A percentile compares a stretch with the other conserved stretches of the same genome.
Conservation (phyloP, 2,329 filamentous ascomycete genomes). For the Talaromyces sp. region DNA sequence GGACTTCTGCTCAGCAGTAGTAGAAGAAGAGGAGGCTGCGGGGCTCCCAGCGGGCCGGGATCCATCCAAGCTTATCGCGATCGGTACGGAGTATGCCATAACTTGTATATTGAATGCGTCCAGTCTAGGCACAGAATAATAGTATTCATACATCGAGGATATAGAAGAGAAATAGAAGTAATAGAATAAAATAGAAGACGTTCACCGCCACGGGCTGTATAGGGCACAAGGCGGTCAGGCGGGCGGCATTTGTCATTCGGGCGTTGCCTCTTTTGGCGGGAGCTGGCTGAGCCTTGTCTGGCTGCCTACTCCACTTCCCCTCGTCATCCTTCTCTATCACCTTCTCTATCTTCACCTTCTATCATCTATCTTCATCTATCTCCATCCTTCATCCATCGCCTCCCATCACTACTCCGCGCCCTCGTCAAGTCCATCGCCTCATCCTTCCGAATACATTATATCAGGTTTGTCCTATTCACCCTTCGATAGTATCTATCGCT, state of each 20-base stretch:
- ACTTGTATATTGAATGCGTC: neutral
- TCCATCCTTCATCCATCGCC: neutral
- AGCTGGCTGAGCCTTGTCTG: constrained; percentile 11
- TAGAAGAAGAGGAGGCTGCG: neutral
- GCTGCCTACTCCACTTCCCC: constrained; percentile 18
- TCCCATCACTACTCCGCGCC: neutral
- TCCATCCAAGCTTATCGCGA: neutral
- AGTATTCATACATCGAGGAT: neutral
- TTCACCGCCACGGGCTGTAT: constrained; percentile 1
- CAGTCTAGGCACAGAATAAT: neutral
- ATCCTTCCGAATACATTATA: too few relatives aligned
- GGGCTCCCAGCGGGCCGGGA: constrained; percentile 1
- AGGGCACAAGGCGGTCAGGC: constrained; percentile 10
- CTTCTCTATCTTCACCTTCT: constrained; percentile 28
- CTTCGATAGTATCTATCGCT: neutral
- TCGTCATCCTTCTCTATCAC: constrained; percentile 25
- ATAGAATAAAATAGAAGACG: neutral
- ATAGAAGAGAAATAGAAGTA: neutral
- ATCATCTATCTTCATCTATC: constrained; percentile 22
- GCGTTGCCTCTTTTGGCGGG: constrained; percentile 5
- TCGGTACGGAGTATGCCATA: neutral
- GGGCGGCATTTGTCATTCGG: constrained; percentile 1
- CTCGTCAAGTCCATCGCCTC: neutral
- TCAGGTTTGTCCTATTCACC: neutral
- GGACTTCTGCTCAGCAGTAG: neutral